Base-by-base conservation (phyloP, 2,329 filamentous ascomycete species). In the Scleromitrula shiraiana region DNA sequence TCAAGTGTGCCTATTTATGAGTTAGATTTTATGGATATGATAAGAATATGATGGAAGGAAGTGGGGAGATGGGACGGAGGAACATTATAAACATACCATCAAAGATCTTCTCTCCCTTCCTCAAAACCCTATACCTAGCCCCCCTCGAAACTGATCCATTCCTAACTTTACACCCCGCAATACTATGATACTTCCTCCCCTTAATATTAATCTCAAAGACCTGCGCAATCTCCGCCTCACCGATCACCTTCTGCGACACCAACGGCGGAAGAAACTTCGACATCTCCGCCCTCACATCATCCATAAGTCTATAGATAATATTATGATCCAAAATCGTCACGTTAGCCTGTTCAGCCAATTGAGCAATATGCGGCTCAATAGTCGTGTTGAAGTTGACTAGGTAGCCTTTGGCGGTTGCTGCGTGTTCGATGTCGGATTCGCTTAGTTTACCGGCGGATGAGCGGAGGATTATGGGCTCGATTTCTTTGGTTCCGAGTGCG, bases 371-470 rank as follows among this genome's bases (percentile, higher is more conserved):
- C 7, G 76, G 74, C 1, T 86, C 79, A 7, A 89, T 70, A 0
- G 76, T 59, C 41, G 78, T 80, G 67, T 96, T 96, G 75, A 98
- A 98, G 59, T 86, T 87, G 65, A 97, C 74, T 54, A 97, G 80
- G 58, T 83, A 71, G 29, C 85, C 88, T 23, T 78, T 75, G 2
- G 91, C 86, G 15, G 79, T 79, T 1, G 85, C 80, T 0, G 93
- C 91, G 63, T 93, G 86, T 62, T 95, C 87, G 47, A 98, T 75
- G 64, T 98, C 93, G 54, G 82, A 94, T 68, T 96, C 88, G 27
- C 77, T 80, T 35, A 97, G 76, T 20, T 82, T 74, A 1, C 93
- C 94, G 1, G 93, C 85, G 2, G 76, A 80, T 3, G 85, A 83
- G 19, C 85, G 81, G 29, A 98, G 77, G 50, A 98, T 74, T 49